Conservation (phyloP, 2,329 filamentous ascomycete genomes). For the Fusarium sp. region DNA sequence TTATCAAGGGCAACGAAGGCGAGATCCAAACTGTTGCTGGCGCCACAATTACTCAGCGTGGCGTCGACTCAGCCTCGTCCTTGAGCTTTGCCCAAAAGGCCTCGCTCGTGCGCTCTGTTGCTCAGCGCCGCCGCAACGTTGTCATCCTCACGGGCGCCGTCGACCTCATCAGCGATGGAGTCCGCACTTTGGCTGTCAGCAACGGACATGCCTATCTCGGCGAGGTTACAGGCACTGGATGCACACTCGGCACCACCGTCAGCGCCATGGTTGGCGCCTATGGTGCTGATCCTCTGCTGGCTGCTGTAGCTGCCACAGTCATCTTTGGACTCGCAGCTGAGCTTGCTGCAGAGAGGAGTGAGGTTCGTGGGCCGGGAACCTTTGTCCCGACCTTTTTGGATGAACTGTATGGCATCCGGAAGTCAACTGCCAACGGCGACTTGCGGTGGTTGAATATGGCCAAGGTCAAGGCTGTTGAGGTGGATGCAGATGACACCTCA, state of each 20-base stretch:
- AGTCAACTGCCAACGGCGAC: conserved; percentile 60
- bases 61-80: conserved; percentile 81
- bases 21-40: conserved; percentile 83
- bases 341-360: conserved; percentile 68
- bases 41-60: conserved; percentile 69
- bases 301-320: conserved; percentile 77
- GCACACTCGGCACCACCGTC: conserved; percentile 83
- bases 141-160: conserved; percentile 84
- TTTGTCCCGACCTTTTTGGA: conserved; percentile 91
- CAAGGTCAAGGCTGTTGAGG: conserved; percentile 57
- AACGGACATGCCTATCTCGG: conserved; percentile 82
- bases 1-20: conserved; percentile 94
- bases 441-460: conserved; percentile 63
- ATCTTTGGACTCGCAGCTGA: conserved; percentile 83
- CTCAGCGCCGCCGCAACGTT: conserved; percentile 70
- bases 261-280: conserved; percentile 78
- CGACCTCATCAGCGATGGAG: conserved; percentile 83
- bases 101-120: conserved; percentile 72
- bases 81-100: conserved; percentile 65
- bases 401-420: conserved; percentile 65
- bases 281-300: conserved; percentile 72
- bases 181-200: conserved; percentile 70
- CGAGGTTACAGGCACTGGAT: conserved; percentile 82
- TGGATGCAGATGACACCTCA: conserved; percentile 28
- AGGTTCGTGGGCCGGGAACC: conserved; percentile 82